Conservation (phyloP, 805 yeast species). For the Wickerhamiella occidentalis region DNA sequence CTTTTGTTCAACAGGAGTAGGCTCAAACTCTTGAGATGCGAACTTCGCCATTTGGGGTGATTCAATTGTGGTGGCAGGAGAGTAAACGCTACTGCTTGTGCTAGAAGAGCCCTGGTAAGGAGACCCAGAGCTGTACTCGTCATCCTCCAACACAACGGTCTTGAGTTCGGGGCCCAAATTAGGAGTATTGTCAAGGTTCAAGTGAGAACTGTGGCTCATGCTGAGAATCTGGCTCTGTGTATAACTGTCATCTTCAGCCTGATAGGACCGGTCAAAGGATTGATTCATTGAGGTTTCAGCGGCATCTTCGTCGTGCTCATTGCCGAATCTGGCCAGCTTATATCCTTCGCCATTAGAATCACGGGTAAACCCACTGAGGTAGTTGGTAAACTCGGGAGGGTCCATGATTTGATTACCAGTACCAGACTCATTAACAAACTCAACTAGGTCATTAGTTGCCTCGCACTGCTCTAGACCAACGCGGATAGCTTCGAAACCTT, state of each 20-base stretch:
- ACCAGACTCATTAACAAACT: slow-evolving; percentile 42
- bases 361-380: slow-evolving; percentile 33
- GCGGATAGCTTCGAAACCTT: slow-evolving; percentile 60
- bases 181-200: slow-evolving; percentile 9
- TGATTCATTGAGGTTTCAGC: background rate
- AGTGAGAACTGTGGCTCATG: slow-evolving; percentile 7
- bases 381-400: slow-evolving; percentile 57
- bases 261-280: background rate
- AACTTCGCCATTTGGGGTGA: slow-evolving; percentile 8
- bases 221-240: background rate
- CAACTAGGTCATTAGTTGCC: slow-evolving; percentile 43
- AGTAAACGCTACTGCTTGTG: slow-evolving; percentile 21
- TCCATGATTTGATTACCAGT: slow-evolving; percentile 53
- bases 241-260: slow-evolving; percentile 1
- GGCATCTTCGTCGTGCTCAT: slow-evolving; percentile 1
- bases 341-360: slow-evolving; percentile 24
- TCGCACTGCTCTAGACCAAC: slow-evolving; percentile 55
- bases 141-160: slow-evolving; percentile 1
- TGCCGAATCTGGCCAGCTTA: slow-evolving; percentile 28
- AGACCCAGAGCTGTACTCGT: slow-evolving; percentile 15
- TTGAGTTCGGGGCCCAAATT: slow-evolving; percentile 1
- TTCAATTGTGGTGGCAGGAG: slow-evolving; percentile 16
- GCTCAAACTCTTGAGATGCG: slow-evolving; percentile 3
- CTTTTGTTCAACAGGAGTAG: slow-evolving; percentile 14
- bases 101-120: slow-evolving; percentile 19